Percentiles rank a stretch among this genome's conserved stretches.
These are phyloP conservation scores for Vishniacozyma victoriae DNA, from an alignment of 768 basidiomycete species.

Conservation along the genomic window DNA sequence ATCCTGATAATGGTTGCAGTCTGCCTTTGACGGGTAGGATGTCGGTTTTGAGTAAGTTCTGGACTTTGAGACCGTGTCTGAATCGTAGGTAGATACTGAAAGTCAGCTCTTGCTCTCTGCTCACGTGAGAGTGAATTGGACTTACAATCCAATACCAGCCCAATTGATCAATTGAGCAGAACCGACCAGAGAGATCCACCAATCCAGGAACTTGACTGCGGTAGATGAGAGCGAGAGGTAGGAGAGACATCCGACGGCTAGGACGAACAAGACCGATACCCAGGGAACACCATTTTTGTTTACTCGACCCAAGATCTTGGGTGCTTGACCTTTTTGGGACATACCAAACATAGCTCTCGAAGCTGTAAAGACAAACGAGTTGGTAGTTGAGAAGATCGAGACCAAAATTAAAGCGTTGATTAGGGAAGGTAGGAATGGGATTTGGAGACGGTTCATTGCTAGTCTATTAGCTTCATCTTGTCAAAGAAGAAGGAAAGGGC, in stretches of 20 bases:
- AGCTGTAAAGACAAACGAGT: slow-evolving; percentile 19
- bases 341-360: slow-evolving; percentile 10
- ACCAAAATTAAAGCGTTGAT: slow-evolving; percentile 20
- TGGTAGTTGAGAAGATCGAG: slow-evolving; percentile 14
- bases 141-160: slow-evolving; percentile 24
- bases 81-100: slow-evolving; percentile 29
- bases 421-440: slow-evolving; percentile 9
- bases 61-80: slow-evolving; percentile 23
- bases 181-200: slow-evolving; percentile 35
- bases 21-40: slow-evolving; percentile 7
- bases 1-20: slow-evolving; percentile 19
- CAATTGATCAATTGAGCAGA: slow-evolving; percentile 24
- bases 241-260: slow-evolving; percentile 17
- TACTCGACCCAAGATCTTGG: slow-evolving; percentile 8
- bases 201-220: slow-evolving; percentile 29
- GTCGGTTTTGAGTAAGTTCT: slow-evolving; percentile 16
- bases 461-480: neutral
- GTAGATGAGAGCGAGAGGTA: slow-evolving; percentile 32
- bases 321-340: slow-evolving; percentile 17
- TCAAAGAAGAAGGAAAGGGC: neutral
- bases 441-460: slow-evolving; percentile 18
- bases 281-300: slow-evolving; percentile 24
- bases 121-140: neutral
- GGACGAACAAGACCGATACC: slow-evolving; percentile 15
- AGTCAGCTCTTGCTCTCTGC: neutral